Conservation (phyloP, 2,329 filamentous ascomycete species). For the Trichoderma sp. region DNA sequence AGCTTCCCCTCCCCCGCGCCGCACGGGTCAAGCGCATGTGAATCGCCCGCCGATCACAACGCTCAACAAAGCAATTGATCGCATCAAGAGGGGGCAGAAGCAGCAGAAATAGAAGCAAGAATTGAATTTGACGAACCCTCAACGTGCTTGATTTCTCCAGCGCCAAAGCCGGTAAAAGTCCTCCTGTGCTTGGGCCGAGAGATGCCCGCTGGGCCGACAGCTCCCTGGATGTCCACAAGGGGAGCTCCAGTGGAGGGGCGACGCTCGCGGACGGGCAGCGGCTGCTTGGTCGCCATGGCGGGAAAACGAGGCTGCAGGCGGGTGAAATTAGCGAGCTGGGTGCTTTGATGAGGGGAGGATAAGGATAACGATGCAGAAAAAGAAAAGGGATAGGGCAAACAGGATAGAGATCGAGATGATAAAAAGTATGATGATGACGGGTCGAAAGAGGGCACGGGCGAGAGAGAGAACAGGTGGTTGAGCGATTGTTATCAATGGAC, state of each 20-base stretch:
- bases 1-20: constrained; percentile 17
- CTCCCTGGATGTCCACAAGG: constrained; percentile 80
- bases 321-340: not conserved
- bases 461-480: not conserved
- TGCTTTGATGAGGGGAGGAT: not conserved
- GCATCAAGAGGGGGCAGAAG: not conserved
- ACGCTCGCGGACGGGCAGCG: constrained; percentile 64
- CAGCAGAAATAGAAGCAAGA: not conserved
- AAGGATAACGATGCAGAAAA: not conserved
- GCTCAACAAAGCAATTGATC: not conserved
- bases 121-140: constrained; percentile 60
- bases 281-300: constrained; percentile 35
- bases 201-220: constrained; percentile 81
- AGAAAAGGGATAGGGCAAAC: not conserved
- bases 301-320: not conserved
- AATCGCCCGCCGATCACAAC: not conserved
- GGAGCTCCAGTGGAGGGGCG: constrained; percentile 79
- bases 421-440: not conserved
- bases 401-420: not conserved
- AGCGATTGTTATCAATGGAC: not conserved
- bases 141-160: constrained; percentile 87
- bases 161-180: constrained; percentile 91
- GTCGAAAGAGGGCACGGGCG: not conserved
- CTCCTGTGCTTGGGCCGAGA: constrained; percentile 92
- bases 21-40: not conserved